Evolutionary conservation across 2,329 filamentous ascomycete species (phyloP), one percentile per base, ranked within the genome.

Genomic region (Daldinia sp.): DNA sequence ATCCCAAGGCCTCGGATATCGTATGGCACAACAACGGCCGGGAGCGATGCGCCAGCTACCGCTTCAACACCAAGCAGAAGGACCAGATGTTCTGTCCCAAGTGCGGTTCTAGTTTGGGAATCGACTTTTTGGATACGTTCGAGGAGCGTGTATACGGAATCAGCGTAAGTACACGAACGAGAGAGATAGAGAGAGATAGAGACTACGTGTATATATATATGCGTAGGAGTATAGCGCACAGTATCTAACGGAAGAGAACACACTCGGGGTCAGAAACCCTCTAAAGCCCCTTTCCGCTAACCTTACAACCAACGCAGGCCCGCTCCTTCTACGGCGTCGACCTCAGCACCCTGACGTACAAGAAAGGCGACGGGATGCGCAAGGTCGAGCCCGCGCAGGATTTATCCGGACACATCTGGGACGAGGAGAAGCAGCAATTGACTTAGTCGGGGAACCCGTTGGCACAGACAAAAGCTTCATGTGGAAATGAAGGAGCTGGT

Each of bases 31-130:
- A 80, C 65, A 72, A 73, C 63, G 75, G 77, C n/a, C 76, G 73
- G 45, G 68, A 70, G 50, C 72, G 74, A 35, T 77, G 76, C 68
- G 67, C 70, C 32, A 66, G 66, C 23, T 81, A 82, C 71, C 75
- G 71, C 55, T 83, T 83, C 78, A 83, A 82, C 74, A 79, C 78
- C 43, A 81, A 81, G 70, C 59, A 71, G 41, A 80, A 79, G 62
- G 80, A 82, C 61, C 81, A 83, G 68, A 76, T 83, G 74, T 83
- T 83, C 67, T 83, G 81, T 61, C 76, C 76, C 27, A 76, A 77
- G 61, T 83, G 81, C 68, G 80, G 81, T 11, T 72, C 77, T 25
- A 82, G 80, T 64, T 73, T 83, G 15, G 80, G 78, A 1, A 81
- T 83, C 58, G 81, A 83, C 65, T 82, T 82, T 64, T 61, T 67